Evolutionary conservation across 768 basidiomycete genomes (phyloP).

Genomic region (Gelatoporia subvermispora): DNA sequence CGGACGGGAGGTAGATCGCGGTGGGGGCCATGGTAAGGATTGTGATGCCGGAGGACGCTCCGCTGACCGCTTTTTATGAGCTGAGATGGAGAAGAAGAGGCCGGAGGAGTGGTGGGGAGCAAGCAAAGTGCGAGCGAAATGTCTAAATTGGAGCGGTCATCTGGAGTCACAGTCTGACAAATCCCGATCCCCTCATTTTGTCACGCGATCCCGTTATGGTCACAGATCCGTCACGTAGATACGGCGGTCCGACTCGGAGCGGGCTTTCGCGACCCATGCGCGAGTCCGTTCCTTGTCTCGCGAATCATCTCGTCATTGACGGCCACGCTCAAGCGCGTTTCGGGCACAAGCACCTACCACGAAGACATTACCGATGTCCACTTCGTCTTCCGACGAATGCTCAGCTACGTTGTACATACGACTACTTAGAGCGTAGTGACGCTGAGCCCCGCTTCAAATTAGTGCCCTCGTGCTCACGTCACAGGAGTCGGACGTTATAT

Average conservation of each 20-base stretch:
- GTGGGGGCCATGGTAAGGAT: constrained; percentile 52
- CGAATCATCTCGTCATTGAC: no score
- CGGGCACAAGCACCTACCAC: no score
- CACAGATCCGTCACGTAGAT: not conserved
- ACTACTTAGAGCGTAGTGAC: no score
- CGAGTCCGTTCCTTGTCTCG: no score
- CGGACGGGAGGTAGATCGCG: constrained; percentile 37
- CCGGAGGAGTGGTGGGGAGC: not conserved
- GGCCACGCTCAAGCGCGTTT: no score
- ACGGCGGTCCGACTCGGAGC: constrained; percentile 5
- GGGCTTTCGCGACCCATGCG: no score
- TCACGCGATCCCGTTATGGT: constrained; percentile 11
- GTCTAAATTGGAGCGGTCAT: not conserved
- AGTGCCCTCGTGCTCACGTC: no score
- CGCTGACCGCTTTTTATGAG: not conserved
- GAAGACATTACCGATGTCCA: no score
- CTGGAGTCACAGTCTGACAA: constrained; percentile 2
- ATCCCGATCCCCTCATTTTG: constrained; percentile 14
- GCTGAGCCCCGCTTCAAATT: no score
- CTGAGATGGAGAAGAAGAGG: not conserved
- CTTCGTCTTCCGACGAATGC: no score
- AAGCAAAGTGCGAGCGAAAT: not conserved
- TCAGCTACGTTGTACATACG: no score
- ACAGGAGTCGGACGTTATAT: no score
- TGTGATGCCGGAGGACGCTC: not conserved